Base-by-base conservation (phyloP, 768 basidiomycete species). In the Russula olivacea region DNA sequence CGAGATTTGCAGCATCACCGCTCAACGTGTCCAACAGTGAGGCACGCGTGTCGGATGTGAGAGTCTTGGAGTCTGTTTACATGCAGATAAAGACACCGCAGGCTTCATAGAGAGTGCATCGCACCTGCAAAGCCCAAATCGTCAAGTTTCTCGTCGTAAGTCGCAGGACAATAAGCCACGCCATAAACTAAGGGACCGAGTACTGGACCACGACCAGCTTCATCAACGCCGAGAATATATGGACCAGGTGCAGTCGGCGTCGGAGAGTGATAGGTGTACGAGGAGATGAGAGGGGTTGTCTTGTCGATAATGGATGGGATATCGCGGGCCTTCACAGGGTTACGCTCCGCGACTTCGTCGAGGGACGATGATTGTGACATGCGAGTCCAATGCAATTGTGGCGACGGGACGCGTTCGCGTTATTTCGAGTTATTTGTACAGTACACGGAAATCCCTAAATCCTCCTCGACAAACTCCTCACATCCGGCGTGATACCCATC, bases 161-260 rank as follows among this genome's bases (percentile, higher is more conserved):
- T 78, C 4, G 79, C 79, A 2, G 93, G 91, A 69, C 96, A 98
- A 71, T 93, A 98, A 0, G 97, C 95, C 28, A 96, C 85, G 8
- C 91, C 96, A 70, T 99, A 98, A 0, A 99, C 97, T 63, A 98
- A 82, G 0, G 97, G 97, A 1, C 95, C 96, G 0, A 99, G 78
- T 1, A 96, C 96, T 23, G 96, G 97, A 0, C 97, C 97, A 59
- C 97, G 81, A 0, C 97, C 97, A 0, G 97, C 97, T 73, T 99
- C 97, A 73, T 99, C 97, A n/a, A 99, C 94, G 25, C 97, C 97
- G 55, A 99, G 87, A 54, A 98, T 91, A 76, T 95, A 97, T 0
- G 89, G 88, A 0, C 91, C 91, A 1, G 73, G 61, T 0, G 84
- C 81, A 0, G 86, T 87, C 2, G 91, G 91, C 0, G 72, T 81